Percentiles rank a stretch among this genome's conserved stretches.
These are phyloP conservation scores for Fusarium sarcochroum DNA, from an alignment of 2,329 filamentous ascomycete species.

Conservation along the genomic window DNA sequence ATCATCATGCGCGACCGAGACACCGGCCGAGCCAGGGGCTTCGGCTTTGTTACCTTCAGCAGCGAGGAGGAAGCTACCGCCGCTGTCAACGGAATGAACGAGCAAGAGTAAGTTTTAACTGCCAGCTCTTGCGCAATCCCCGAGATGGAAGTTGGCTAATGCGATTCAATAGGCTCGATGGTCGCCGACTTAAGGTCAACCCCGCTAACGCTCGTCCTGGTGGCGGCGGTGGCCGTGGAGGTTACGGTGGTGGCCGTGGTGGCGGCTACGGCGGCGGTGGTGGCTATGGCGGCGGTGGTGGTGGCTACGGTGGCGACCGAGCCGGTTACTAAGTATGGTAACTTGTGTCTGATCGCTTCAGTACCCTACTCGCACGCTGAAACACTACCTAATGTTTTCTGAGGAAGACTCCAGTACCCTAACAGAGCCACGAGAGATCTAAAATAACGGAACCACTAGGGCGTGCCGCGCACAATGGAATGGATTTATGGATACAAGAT, in stretches of 20 bases:
- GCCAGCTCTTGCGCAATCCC: background rate
- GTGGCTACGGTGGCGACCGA: background rate
- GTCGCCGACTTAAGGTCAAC: background rate
- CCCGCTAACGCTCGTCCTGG: background rate
- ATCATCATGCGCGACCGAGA: conserved; percentile 26
- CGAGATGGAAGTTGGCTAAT: background rate
- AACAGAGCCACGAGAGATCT: no score
- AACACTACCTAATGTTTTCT: no score
- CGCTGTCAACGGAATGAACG: background rate
- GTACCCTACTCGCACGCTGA: no score
- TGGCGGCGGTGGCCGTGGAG: background rate
- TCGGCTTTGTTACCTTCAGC: conserved; percentile 20
- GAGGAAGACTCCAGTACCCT: no score
- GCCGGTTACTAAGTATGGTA: background rate
- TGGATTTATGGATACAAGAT: no score
- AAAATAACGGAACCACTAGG: no score
- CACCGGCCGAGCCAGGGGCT: conserved; percentile 24
- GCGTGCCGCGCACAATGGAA: no score
- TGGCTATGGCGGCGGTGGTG: background rate
- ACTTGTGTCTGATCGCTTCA: no score
- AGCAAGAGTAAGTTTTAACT: conserved; percentile 1
- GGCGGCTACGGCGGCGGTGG: background rate
- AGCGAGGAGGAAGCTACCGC: rapidly evolving
- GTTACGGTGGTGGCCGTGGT: background rate
- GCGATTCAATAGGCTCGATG: background rate